Percentiles rank a stretch among this genome's conserved stretches.
Evolutionary conservation across 768 basidiomycete species (phyloP).

Genomic region (Strobilomyces dryophilus): DNA sequence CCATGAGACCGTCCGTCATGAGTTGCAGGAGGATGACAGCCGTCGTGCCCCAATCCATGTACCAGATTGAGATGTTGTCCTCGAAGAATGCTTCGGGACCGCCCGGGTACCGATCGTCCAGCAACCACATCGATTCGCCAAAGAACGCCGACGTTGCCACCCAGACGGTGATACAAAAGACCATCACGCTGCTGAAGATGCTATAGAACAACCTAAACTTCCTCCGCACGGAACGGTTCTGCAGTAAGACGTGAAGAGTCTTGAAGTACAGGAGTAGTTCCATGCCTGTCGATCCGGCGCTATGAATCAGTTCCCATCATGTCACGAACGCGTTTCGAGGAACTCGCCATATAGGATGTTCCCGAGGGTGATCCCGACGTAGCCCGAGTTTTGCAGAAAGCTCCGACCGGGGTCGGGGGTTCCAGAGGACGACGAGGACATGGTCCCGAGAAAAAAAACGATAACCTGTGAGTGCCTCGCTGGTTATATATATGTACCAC

Average conservation of each 20-base stretch:
- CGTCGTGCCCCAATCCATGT: neutral
- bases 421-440: neutral
- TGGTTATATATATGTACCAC: neutral
- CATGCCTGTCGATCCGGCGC: neutral
- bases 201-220: neutral
- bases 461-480: neutral
- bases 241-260: neutral
- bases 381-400: neutral
- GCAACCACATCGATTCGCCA: conserved; percentile 30
- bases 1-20: neutral
- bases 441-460: neutral
- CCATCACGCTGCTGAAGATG: neutral
- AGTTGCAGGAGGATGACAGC: neutral
- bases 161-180: neutral
- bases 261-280: neutral
- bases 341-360: neutral
- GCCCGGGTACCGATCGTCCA: conserved; percentile 30
- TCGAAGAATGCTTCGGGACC: conserved; percentile 32
- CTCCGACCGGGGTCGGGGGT: neutral
- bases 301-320: neutral
- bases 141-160: neutral
- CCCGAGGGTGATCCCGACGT: neutral
- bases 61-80: conserved; percentile 24
- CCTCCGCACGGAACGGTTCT: neutral
- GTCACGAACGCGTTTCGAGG: neutral